phyloP scores from a whole-genome alignment of 306 rosid genomes.

The Sechiopsis laciniata region DNA sequence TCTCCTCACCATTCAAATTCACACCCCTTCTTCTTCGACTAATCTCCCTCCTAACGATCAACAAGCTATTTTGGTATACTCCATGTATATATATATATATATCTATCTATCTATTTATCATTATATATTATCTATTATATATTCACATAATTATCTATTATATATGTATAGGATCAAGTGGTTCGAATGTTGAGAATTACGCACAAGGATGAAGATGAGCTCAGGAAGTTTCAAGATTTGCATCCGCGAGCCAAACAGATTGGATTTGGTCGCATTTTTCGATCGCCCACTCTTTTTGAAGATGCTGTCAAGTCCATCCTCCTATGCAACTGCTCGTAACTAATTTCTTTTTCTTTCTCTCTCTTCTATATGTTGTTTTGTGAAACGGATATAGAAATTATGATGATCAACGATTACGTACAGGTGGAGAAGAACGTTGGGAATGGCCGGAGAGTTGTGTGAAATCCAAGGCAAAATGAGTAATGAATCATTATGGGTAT shows the following conservation, averaged over 20 bases:
- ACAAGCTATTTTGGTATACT: constrained; percentile 21
- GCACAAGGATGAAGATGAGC: constrained; percentile 11
- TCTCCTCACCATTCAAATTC: constrained; percentile 23
- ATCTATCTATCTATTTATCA: too few relatives aligned
- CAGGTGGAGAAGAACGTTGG: constrained; percentile 27
- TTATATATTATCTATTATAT: too few relatives aligned
- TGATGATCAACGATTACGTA: too few relatives aligned
- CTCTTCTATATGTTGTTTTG: too few relatives aligned
- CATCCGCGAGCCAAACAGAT: constrained; percentile 4
- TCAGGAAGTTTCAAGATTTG: constrained; percentile 9
- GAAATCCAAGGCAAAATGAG: constrained; percentile 13
- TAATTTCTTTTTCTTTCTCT: too few relatives aligned
- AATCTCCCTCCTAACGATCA: constrained; percentile 8
- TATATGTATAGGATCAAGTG: constrained; percentile 30
- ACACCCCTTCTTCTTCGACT: background rate
- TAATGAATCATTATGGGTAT: too few relatives aligned
- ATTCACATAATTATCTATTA: too few relatives aligned
- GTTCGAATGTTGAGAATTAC: constrained; percentile 29
- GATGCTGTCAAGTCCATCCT: constrained; percentile 35
- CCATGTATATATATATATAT: too few relatives aligned
- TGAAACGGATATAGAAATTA: too few relatives aligned
- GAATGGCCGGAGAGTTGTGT: constrained; percentile 27
- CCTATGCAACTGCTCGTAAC: constrained; percentile 29
- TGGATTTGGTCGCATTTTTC: constrained; percentile 25
- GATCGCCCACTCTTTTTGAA: constrained; percentile 32